Conservation (phyloP, 352 stramenopile species). For the Elongisporangium anandrum region DNA sequence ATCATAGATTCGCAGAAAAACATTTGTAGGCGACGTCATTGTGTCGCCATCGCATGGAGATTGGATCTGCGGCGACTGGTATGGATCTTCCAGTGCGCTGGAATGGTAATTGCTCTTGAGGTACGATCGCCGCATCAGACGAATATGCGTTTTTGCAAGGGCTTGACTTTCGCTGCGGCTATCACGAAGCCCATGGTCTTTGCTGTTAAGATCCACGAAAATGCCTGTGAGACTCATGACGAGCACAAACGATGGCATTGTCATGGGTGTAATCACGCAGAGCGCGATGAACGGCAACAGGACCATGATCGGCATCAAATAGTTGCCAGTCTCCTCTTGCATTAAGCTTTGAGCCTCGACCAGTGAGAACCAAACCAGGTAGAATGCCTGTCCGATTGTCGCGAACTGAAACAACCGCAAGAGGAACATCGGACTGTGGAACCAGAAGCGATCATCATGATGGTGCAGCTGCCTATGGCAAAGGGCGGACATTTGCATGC, state of each 20-base stretch:
- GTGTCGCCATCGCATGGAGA: background rate
- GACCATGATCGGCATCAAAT: constrained; percentile 60
- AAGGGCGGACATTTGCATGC: constrained; percentile 87
- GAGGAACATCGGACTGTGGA: constrained; percentile 64
- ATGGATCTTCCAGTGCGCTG: background rate
- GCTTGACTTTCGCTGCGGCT: constrained; percentile 26
- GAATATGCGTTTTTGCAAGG: constrained; percentile 63
- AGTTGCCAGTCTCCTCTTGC: constrained; percentile 11
- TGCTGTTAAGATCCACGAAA: constrained; percentile 75
- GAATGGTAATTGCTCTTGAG: constrained; percentile 52
- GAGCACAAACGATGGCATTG: constrained; percentile 83
- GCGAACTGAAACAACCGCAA: constrained; percentile 82
- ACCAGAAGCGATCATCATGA: constrained; percentile 83
- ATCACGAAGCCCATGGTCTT: constrained; percentile 13
- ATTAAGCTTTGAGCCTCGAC: constrained; percentile 51
- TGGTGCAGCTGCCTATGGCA: constrained; percentile 80
- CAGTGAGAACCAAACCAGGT: constrained; percentile 82
- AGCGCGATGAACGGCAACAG: constrained; percentile 57
- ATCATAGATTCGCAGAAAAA: constrained; percentile 74
- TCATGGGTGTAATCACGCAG: constrained; percentile 79
- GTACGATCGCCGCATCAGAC: constrained; percentile 68
- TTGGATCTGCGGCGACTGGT: background rate
- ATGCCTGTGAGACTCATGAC: constrained; percentile 86
- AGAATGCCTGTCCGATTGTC: constrained; percentile 84
- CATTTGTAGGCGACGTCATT: constrained; percentile 31